Evolutionary conservation across 805 yeast genomes (phyloP).

Genomic region (Candida peoriensis): DNA sequence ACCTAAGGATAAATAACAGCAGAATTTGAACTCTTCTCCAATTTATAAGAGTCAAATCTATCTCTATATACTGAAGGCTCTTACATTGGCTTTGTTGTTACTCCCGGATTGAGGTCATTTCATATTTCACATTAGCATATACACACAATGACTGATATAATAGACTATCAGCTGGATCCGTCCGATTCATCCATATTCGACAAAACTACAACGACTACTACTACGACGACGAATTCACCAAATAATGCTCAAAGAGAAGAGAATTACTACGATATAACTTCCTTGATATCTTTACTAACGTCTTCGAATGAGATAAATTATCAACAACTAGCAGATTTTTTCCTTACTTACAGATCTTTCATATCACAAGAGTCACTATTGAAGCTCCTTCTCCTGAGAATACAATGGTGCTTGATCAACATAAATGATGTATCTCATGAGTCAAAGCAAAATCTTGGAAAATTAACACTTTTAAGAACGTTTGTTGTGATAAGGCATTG

Average conservation of each 20-base stretch:
- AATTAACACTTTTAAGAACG: slow-evolving; percentile 68
- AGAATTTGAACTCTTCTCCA: too few species aligned
- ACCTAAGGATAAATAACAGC: too few species aligned
- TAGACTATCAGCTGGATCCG: slow-evolving; percentile 4
- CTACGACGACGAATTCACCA: slow-evolving; percentile 1
- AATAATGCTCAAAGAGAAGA: background rate
- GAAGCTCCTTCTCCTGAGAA: slow-evolving; percentile 55
- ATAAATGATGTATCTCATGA: slow-evolving; percentile 22
- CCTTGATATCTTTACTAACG: slow-evolving; percentile 17
- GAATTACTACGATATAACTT: slow-evolving; percentile 6
- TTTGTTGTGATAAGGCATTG: slow-evolving; percentile 88
- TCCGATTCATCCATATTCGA: slow-evolving; percentile 4
- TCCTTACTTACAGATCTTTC: slow-evolving; percentile 75
- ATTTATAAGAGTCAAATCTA: too few species aligned
- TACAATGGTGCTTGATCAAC: slow-evolving; percentile 63
- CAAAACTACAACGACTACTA: slow-evolving; percentile 3
- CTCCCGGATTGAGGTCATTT: too few species aligned
- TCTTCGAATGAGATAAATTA: slow-evolving; percentile 50
- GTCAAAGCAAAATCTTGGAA: slow-evolving; percentile 44
- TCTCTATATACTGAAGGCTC: too few species aligned
- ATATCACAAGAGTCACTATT: slow-evolving; percentile 53
- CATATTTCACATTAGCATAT: too few species aligned
- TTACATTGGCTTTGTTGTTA: too few species aligned
- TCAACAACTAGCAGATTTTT: slow-evolving; percentile 75
- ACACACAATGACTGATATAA: slow-evolving; percentile 8